These are phyloP conservation scores for Colletotrichum salicis DNA, from an alignment of 2,329 filamentous ascomycete species.

Conservation along the genomic window DNA sequence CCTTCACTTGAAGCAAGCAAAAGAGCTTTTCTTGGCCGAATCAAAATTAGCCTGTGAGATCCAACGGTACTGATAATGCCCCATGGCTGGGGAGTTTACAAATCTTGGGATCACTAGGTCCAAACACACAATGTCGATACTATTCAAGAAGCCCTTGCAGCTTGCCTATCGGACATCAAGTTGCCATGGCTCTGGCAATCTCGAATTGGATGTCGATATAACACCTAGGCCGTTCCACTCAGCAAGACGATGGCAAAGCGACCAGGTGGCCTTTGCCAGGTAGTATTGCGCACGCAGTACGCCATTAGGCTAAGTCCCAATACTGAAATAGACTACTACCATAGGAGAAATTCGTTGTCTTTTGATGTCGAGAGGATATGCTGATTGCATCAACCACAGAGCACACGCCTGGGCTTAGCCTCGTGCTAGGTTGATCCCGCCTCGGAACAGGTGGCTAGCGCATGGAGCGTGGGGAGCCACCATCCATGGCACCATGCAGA, in stretches of 20 bases:
- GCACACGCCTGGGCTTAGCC: background rate
- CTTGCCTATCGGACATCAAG: background rate
- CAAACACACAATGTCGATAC: background rate
- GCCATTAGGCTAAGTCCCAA: background rate
- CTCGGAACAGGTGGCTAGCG: conserved; percentile 13
- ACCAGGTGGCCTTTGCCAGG: background rate
- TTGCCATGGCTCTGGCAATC: background rate
- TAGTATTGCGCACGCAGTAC: background rate
- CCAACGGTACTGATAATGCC: background rate
- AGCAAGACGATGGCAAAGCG: background rate
- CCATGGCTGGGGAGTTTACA: background rate
- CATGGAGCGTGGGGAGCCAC: background rate
- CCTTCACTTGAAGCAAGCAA: background rate
- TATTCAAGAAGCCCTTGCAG: background rate
- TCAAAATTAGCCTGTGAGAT: background rate
- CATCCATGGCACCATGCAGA: conserved; percentile 1
- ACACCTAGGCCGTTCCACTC: background rate
- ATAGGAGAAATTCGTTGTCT: background rate
- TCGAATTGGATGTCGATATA: background rate
- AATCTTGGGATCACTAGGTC: background rate
- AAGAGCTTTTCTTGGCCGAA: background rate
- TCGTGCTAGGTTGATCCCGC: conserved; percentile 28
- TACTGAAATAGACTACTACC: background rate
- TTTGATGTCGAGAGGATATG: background rate
- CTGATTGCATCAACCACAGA: background rate